Conservation (phyloP, 2,329 filamentous ascomycete genomes). For the Dothideomycetes sp. region DNA sequence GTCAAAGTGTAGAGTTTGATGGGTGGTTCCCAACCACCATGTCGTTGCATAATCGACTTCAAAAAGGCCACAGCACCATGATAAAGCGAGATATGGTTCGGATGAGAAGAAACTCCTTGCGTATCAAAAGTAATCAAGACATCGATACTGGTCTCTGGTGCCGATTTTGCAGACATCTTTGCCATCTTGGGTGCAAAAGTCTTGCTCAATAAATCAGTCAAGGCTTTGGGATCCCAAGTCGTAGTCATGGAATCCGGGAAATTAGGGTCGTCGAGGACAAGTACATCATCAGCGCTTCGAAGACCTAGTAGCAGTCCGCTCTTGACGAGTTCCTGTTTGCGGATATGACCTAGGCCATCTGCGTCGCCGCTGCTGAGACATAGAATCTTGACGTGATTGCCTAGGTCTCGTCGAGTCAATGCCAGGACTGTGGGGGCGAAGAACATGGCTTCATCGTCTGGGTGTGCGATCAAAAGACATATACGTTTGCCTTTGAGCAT, state of each 20-base stretch:
- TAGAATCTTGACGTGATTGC: constrained; percentile 89
- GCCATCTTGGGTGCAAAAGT: constrained; percentile 63
- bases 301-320: constrained; percentile 71
- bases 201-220: constrained; percentile 60
- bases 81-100: constrained; percentile 87
- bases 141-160: constrained; percentile 56
- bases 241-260: constrained; percentile 86
- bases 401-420: constrained; percentile 67
- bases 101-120: constrained; percentile 75
- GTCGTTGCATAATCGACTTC: constrained; percentile 51
- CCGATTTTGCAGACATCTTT: constrained; percentile 30
- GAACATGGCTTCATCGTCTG: constrained; percentile 99
- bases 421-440: constrained; percentile 82
- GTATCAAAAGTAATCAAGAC: constrained; percentile 82
- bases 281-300: constrained; percentile 65
- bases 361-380: constrained; percentile 89
- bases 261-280: constrained; percentile 69
- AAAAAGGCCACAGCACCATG: constrained; percentile 71
- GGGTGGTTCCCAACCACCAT: constrained; percentile 58
- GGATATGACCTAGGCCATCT: constrained; percentile 73
- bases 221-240: constrained; percentile 62
- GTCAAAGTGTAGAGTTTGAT: constrained; percentile 80
- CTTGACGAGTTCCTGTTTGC: constrained; percentile 74
- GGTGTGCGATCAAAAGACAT: constrained; percentile 87
- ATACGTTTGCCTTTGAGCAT: constrained; percentile 73